Conservation (phyloP, 805 yeast species). For the Yarrowia sp. region DNA sequence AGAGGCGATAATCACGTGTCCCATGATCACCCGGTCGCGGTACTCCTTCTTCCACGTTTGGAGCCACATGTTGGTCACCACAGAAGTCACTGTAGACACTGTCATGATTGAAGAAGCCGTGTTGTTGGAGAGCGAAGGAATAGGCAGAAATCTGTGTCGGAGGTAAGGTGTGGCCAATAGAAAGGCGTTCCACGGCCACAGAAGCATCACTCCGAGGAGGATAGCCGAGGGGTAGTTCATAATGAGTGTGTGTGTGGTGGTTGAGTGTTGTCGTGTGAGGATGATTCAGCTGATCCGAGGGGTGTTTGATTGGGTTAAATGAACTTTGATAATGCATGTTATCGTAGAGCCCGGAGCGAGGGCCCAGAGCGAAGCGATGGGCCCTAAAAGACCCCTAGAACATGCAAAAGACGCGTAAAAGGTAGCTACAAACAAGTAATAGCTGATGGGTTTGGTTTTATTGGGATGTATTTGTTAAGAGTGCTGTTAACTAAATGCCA, state of each 20-base stretch:
- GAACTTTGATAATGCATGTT: slow-evolving; percentile 21
- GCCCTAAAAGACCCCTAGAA: too few species aligned
- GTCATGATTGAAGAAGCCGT: slow-evolving; percentile 89
- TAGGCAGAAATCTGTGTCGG: slow-evolving; percentile 53
- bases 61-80: slow-evolving; percentile 59
- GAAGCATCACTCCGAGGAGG: slow-evolving; percentile 68
- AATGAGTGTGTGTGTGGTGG: background rate
- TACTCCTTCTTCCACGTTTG: slow-evolving; percentile 62
- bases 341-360: too few species aligned
- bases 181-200: slow-evolving; percentile 98
- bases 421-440: too few species aligned
- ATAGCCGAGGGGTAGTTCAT: slow-evolving; percentile 56
- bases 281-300: background rate
- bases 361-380: background rate
- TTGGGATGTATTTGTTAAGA: too few species aligned
- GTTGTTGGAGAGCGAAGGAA: slow-evolving; percentile 43
- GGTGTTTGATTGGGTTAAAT: background rate
- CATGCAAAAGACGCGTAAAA: too few species aligned
- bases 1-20: slow-evolving; percentile 55
- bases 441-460: too few species aligned
- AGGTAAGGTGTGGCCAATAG: slow-evolving; percentile 83
- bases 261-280: slow-evolving; percentile 1
- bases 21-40: slow-evolving; percentile 59
- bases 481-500: too few species aligned
- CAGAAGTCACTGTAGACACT: slow-evolving; percentile 68